A percentile compares a stretch with the other conserved stretches of the same genome.
Evolutionary conservation across 2,329 filamentous ascomycete genomes (phyloP).

Genomic region (Venturia nashicola): DNA sequence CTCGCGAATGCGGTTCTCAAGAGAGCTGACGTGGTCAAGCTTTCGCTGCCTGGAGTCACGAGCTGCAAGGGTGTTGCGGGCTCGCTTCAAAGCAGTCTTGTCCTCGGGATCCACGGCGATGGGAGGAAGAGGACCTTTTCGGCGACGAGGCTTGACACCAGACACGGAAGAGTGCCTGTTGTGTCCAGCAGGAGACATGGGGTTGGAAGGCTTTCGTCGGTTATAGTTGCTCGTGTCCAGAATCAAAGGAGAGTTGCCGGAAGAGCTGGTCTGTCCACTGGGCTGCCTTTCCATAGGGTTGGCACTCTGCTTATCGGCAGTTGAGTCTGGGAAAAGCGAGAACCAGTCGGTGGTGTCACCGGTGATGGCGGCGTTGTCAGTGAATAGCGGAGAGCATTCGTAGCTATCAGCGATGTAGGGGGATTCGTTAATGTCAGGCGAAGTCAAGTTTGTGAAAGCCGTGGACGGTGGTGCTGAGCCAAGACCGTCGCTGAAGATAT

Average conservation of each 20-base stretch:
- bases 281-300: constrained; percentile 28
- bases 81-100: constrained; percentile 76
- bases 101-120: constrained; percentile 68
- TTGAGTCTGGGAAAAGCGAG: constrained; percentile 54
- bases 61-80: constrained; percentile 83
- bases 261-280: constrained; percentile 19
- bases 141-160: constrained; percentile 60
- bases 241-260: constrained; percentile 24
- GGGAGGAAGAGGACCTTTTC: constrained; percentile 67
- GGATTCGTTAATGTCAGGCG: constrained; percentile 67
- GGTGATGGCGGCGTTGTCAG: constrained; percentile 41
- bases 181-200: constrained; percentile 27
- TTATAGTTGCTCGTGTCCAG: constrained; percentile 20
- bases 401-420: constrained; percentile 59
- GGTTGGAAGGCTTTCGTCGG: constrained; percentile 29
- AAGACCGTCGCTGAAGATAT: constrained; percentile 53
- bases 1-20: constrained; percentile 62
- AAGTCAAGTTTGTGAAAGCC: constrained; percentile 73
- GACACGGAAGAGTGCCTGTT: constrained; percentile 55
- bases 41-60: constrained; percentile 88
- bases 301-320: constrained; percentile 17
- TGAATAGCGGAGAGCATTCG: constrained; percentile 69
- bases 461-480: constrained; percentile 71
- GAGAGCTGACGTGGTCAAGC: constrained; percentile 58
- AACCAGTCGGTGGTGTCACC: constrained; percentile 51